These are phyloP conservation scores for Francoa sonchifolia DNA, from an alignment of 441 rosid species.

Conservation along the genomic window DNA sequence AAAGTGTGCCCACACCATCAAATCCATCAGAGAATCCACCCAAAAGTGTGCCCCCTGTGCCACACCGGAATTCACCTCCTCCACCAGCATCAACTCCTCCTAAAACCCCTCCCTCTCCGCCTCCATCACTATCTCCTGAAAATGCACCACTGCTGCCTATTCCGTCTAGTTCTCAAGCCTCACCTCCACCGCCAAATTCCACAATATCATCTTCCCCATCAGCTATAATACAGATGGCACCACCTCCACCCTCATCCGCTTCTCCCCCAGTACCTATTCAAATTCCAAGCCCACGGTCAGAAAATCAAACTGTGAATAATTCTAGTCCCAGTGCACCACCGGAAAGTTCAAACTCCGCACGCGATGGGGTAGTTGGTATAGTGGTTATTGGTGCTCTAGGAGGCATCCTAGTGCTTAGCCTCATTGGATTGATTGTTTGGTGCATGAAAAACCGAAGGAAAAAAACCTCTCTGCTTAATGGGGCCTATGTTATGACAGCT, in stretches of 20 bases:
- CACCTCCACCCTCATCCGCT: slow-evolving; percentile 23
- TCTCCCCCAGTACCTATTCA: slow-evolving; percentile 23
- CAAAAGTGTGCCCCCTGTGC: too few species aligned
- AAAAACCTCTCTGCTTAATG: slow-evolving; percentile 25
- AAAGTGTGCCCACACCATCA: too few species aligned
- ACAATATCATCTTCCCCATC: slow-evolving; percentile 27
- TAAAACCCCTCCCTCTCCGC: slow-evolving; percentile 23
- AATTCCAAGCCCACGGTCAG: slow-evolving; percentile 20
- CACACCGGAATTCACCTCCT: slow-evolving; percentile 16
- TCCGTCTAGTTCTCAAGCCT: slow-evolving; percentile 18
- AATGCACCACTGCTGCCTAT: slow-evolving; percentile 35
- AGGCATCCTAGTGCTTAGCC: slow-evolving; percentile 39
- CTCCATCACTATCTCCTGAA: slow-evolving; percentile 9
- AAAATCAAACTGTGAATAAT: slow-evolving; percentile 26
- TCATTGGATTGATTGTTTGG: slow-evolving; percentile 44
- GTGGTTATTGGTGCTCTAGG: slow-evolving; percentile 41
- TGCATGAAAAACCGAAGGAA: slow-evolving; percentile 42
- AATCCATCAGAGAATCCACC: too few species aligned
- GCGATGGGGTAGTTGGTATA: slow-evolving; percentile 21
- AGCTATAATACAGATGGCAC: slow-evolving; percentile 14
- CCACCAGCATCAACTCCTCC: slow-evolving; percentile 18
- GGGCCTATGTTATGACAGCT: slow-evolving; percentile 55
- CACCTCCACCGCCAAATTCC: slow-evolving; percentile 34
- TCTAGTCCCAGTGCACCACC: slow-evolving; percentile 20
- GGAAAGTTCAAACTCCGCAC: slow-evolving; percentile 17